Evolutionary conservation across 2,329 filamentous ascomycete species (phyloP), one percentile per base, ranked within the genome.

Genomic region (Didymella keratinophila): DNA sequence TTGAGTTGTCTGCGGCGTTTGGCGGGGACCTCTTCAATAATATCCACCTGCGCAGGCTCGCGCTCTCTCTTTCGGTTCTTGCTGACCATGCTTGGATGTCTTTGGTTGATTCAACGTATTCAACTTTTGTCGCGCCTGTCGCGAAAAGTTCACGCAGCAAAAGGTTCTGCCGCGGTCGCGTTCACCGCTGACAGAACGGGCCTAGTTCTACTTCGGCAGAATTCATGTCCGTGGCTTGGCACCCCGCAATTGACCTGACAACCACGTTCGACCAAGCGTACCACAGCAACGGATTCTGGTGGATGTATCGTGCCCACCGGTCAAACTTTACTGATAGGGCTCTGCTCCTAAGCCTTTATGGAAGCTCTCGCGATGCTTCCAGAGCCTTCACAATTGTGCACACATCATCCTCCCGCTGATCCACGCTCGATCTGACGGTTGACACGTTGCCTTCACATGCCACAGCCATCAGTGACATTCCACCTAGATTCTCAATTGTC

Each of bases 1-100:
- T 73, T 76, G 60, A 76, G 73, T 62, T 74, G 71, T 58, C 74
- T 70, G 50, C 70, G 72, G 34, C 71, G 71, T 63, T 76, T 76
- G 28, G 66, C 59, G 28, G 71, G 69, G 8, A 58, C 61, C 43
- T 68, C 68, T 9, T 63, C 61, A 21, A 57, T 60, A 23, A 56
- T 60, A 16, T 65, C 66, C 12, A 50, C 58, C 27, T 65, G 58
- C 8, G 52, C 59, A 28, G 55, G 51, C 20, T 75, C 71, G 43
- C 68, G 68, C 18, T 61, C 66, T 56, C 73, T 69, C 47, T 76
- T 76, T 12, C 62, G 63, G 44, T 52, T 56, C 20, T 74, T 73
- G 42, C 52, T 64, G 9, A 64, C 68, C 73, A 74, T 74, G 20
- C 53, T 54, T 16, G 2, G 12, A 18, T 23, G 1, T 23, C 10